Evolutionary conservation across 441 rosid species (phyloP).

Genomic region (Gossypium davidsonii): DNA sequence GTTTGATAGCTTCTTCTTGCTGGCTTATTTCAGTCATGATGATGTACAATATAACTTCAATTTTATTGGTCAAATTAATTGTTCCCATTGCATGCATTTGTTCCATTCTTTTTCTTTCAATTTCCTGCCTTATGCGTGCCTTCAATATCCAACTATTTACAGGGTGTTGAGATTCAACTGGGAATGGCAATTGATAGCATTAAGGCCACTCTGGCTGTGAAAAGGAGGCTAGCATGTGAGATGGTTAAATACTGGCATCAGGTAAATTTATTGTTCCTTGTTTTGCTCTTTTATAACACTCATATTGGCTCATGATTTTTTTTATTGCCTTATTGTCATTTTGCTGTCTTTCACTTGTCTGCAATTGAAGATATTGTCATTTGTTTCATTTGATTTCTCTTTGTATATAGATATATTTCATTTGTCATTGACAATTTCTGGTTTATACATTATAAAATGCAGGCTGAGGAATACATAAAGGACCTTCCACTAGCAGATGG

Average conservation of each 20-base stretch:
- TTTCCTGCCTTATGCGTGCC: not conserved
- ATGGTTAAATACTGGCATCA: slow-evolving; percentile 39
- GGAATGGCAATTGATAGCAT: slow-evolving; percentile 39
- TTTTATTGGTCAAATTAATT: not conserved
- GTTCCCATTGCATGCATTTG: not conserved
- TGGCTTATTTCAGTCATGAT: not conserved
- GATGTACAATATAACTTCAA: not conserved
- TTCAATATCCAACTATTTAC: not conserved
- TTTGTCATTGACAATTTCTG: not conserved
- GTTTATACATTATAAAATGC: not conserved
- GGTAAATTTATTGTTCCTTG: slow-evolving; percentile 16
- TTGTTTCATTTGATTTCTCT: not conserved
- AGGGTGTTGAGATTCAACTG: slow-evolving; percentile 36
- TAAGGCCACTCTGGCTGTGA: slow-evolving; percentile 40
- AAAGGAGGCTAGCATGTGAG: slow-evolving; percentile 42
- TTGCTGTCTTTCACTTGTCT: not conserved
- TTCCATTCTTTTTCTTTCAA: not conserved
- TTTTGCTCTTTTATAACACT: not conserved
- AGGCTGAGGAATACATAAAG: slow-evolving; percentile 19
- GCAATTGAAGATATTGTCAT: not conserved
- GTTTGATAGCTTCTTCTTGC: not conserved
- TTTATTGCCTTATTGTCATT: not conserved
- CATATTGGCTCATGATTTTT: not conserved
- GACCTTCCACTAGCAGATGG: slow-evolving; percentile 21
- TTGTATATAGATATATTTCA: not conserved